phyloP scores from a whole-genome alignment of 2,329 filamentous ascomycete species.

The Drechslerella dactyloides region DNA sequence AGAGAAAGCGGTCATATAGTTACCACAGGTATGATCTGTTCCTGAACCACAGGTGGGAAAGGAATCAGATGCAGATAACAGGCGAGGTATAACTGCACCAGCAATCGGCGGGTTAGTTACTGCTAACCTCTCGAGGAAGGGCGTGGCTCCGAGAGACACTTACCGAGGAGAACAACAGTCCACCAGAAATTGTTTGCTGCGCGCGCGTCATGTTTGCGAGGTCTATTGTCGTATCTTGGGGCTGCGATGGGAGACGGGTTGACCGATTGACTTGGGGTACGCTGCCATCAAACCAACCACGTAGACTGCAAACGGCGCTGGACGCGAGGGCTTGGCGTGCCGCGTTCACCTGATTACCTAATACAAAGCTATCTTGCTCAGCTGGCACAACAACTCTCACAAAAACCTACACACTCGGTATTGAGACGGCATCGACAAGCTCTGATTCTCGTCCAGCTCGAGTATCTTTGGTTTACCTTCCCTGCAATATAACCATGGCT shows the following conservation, averaged over 20 bases:
- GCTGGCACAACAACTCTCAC: no score
- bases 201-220: conserved; percentile 84
- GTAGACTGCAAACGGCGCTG: conserved; percentile 30
- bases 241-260: neutral
- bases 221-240: neutral
- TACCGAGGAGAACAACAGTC: conserved; percentile 87
- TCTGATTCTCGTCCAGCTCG: no score
- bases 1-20: conserved; percentile 57
- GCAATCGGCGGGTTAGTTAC: conserved; percentile 13
- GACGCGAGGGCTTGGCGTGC: conserved; percentile 9
- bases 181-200: conserved; percentile 86
- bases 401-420: no score
- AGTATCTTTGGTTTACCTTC: no score
- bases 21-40: conserved; percentile 88
- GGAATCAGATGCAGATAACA: conserved; percentile 84
- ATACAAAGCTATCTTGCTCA: no score
- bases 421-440: no score
- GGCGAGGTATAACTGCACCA: conserved; percentile 78
- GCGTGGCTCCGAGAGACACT: conserved; percentile 55
- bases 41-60: conserved; percentile 76
- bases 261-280: neutral
- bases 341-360: no score
- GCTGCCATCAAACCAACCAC: conserved; percentile 13
- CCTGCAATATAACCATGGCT: no score
- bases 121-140: conserved; percentile 18